Percentiles rank a stretch among this genome's conserved stretches.
Conservation (phyloP, 192 early-diverging fungal species). For the Coemansia erecta region DNA sequence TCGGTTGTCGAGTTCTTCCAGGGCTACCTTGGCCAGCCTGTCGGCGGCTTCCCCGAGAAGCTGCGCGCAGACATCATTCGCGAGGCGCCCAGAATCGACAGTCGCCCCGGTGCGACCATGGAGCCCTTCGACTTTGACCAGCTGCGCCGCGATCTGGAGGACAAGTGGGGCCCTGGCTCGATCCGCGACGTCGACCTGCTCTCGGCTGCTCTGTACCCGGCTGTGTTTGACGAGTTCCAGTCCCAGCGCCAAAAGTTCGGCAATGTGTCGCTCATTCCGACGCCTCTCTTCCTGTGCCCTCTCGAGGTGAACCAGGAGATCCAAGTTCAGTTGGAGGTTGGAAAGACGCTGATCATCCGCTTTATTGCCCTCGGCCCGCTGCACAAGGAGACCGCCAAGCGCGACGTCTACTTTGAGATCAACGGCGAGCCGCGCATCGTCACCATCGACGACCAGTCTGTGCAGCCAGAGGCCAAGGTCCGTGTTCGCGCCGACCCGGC, state of each 20-base stretch:
- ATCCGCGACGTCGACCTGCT: constrained; percentile 86
- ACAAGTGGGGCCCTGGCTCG: constrained; percentile 74
- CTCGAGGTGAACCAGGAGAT: constrained; percentile 88
- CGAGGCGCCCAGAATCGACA: constrained; percentile 71
- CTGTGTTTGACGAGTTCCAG: constrained; percentile 87
- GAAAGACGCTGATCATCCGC: constrained; percentile 89
- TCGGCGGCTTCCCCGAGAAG: constrained; percentile 92
- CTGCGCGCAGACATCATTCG: constrained; percentile 80
- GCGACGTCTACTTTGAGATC: constrained; percentile 95
- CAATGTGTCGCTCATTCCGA: constrained; percentile 86
- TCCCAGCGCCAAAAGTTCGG: constrained; percentile 72
- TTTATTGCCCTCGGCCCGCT: constrained; percentile 85
- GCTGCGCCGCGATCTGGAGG: constrained; percentile 70
- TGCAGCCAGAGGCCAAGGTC: constrained; percentile 59
- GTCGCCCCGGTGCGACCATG: constrained; percentile 82
- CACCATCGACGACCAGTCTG: constrained; percentile 63
- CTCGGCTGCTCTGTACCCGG: constrained; percentile 88
- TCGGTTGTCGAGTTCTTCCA: constrained; percentile 97
- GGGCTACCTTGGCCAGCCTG: constrained; percentile 90
- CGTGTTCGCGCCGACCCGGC: constrained; percentile 73
- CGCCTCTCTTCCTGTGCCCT: constrained; percentile 85
- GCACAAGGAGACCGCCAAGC: constrained; percentile 60
- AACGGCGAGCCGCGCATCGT: constrained; percentile 93
- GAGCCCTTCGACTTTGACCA: constrained; percentile 72
- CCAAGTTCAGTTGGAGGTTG: constrained; percentile 79